Percentiles rank a stretch among this genome's conserved stretches.
Conservation (phyloP, 2,329 filamentous ascomycete genomes). For the Sporothrix pseudoabietina region DNA sequence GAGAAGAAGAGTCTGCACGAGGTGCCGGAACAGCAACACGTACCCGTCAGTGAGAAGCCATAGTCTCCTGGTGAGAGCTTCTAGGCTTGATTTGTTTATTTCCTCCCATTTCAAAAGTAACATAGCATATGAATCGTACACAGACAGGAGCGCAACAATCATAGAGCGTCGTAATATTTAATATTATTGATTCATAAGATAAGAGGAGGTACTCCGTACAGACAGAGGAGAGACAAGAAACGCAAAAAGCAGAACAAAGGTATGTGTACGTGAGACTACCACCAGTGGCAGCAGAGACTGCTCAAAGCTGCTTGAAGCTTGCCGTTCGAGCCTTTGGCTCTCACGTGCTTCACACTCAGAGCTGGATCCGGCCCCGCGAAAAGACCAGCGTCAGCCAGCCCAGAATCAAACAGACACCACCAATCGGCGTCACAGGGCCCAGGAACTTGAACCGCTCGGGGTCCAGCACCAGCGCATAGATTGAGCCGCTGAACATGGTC, state of each 20-base stretch:
- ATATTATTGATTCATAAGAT: background rate
- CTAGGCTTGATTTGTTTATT: background rate
- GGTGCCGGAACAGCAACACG: background rate
- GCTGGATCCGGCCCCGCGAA: conserved; percentile 31
- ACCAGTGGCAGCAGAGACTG: background rate
- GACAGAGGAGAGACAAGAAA: conserved; percentile 9
- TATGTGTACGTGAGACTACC: background rate
- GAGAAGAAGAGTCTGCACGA: background rate
- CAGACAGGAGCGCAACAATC: background rate
- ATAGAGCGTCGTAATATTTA: conserved; percentile 1
- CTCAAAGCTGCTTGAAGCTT: no score
- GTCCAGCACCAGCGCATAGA: conserved; percentile 66
- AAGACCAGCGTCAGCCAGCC: conserved; percentile 57
- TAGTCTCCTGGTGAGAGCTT: background rate
- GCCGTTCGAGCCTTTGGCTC: background rate
- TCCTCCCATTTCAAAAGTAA: background rate
- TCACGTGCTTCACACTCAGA: conserved; percentile 1
- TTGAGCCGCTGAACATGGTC: conserved; percentile 66
- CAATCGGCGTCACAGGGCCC: conserved; percentile 67
- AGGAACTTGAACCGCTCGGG: conserved; percentile 60
- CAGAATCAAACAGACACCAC: conserved; percentile 64
- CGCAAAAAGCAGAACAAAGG: background rate
- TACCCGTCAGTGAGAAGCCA: background rate
- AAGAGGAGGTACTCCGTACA: no score
- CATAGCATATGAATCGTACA: background rate